Evolutionary conservation across 192 early-diverging fungal species (phyloP), one percentile per base, ranked within the genome.

Genomic region (Coemansia sp.): DNA sequence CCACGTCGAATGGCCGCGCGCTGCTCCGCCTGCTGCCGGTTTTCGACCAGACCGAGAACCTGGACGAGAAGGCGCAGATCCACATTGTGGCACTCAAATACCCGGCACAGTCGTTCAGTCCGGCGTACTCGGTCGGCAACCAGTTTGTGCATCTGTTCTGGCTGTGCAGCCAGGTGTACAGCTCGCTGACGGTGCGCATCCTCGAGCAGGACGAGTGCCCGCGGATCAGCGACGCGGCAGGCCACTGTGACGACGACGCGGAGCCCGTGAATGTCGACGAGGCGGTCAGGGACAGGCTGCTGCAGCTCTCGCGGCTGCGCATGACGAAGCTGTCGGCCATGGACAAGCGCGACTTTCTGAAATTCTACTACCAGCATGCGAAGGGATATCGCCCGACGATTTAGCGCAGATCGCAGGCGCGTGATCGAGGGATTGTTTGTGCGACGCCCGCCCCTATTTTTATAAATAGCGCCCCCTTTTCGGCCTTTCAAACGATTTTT

Each of bases 1-100:
- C 92, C 0, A 93, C 92, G 8, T 84, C 85, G 20, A 94, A 94
- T 64, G 90, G 90, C n/a, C 73, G 87, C 5, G 92, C 91, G 5
- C 64, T 94, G 21, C 72, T 94, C 8, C 86, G 88, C 57, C 82
- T 92, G 26, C 55, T 82, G 19, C 85, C 88, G 4, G 65, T 92
- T 15, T 92, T 93, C 59, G 79, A 84, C 35, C 71, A 79, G 6
- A 68, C 67, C 17, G 64, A 62, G n/a, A 62, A 81, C 20, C 68
- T 79, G 22, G 84, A 90, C 52, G 72, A 81, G 5, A 75, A 82
- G 28, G 49, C 81, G 8, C 19, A 49, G 8, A 63, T 94, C 35
- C 79, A 81, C 36, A 35, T 91, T n/a, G 25, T 90, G 51, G 55
- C 57, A 8, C 40, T 61, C 44, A 56, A 58, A 49, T 67, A 73